Conservation (phyloP, 495 filamentous ascomycete genomes). For the Penicillium dipodomyicola region DNA sequence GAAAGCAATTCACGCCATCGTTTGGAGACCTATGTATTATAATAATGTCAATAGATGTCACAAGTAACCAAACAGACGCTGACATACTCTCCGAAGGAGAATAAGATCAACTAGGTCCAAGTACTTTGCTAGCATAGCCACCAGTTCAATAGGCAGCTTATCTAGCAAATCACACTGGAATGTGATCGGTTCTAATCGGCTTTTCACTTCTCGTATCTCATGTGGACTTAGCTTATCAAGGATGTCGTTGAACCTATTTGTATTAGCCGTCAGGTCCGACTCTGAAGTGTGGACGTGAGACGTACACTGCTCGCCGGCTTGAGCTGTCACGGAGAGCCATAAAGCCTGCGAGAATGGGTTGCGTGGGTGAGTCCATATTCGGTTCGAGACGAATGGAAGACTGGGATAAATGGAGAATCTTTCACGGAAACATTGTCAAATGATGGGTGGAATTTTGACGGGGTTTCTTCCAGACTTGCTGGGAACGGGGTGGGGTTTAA, state of each 20-base stretch:
- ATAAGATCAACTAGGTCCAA: constrained; percentile 29
- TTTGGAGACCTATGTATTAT: not conserved
- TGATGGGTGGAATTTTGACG: no score
- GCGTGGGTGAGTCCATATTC: not conserved
- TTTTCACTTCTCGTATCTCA: constrained; percentile 37
- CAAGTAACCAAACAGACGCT: not conserved
- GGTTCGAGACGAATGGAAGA: not conserved
- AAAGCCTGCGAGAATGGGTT: not conserved
- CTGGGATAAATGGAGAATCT: not conserved
- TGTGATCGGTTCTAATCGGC: constrained; percentile 14
- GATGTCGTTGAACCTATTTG: not conserved
- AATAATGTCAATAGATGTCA: not conserved
- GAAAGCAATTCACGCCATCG: not conserved
- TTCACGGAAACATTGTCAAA: not conserved
- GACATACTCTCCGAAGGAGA: constrained; percentile 29
- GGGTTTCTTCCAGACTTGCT: no score
- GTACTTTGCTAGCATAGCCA: constrained; percentile 23
- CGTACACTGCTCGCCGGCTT: not conserved
- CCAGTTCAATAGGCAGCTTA: constrained; percentile 34
- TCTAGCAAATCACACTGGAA: constrained; percentile 39
- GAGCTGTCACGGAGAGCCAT: not conserved
- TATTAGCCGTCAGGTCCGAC: not conserved
- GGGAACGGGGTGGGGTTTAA: not conserved
- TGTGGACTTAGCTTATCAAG: not conserved
- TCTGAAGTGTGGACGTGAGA: not conserved